phyloP scores from a whole-genome alignment of 768 basidiomycete genomes.

The Hypsizygus marmoreus region DNA sequence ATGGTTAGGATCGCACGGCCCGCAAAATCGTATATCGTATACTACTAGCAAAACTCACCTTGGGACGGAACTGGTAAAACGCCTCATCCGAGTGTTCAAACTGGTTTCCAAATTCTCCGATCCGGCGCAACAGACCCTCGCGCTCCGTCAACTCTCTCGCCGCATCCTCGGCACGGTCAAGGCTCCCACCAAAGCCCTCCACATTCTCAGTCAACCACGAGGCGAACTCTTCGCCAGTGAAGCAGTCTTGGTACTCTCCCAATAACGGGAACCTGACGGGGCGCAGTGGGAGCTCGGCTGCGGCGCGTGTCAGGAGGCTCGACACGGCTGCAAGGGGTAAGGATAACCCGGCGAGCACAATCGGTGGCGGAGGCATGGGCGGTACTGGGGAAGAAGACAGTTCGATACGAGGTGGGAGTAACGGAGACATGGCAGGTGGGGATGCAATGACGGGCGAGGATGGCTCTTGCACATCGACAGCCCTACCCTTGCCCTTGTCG shows the following conservation, averaged over 20 bases:
- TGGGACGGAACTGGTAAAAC: slow-evolving; percentile 82
- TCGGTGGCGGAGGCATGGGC: slow-evolving; percentile 47
- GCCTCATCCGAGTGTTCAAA: slow-evolving; percentile 80
- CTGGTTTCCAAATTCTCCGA: slow-evolving; percentile 82
- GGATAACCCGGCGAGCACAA: slow-evolving; percentile 76
- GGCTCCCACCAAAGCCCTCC: slow-evolving; percentile 72
- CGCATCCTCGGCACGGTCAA: slow-evolving; percentile 80
- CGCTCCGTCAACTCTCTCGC: slow-evolving; percentile 62
- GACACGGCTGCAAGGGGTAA: slow-evolving; percentile 67
- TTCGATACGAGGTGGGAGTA: slow-evolving; percentile 51
- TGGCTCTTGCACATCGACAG: slow-evolving; percentile 40
- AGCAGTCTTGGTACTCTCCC: slow-evolving; percentile 84
- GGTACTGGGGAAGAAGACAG: slow-evolving; percentile 28
- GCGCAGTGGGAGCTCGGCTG: slow-evolving; percentile 67
- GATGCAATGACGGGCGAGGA: slow-evolving; percentile 43
- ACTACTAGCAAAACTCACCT: slow-evolving; percentile 55
- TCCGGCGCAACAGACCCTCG: slow-evolving; percentile 64
- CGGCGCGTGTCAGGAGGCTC: slow-evolving; percentile 69
- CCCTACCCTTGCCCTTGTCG: slow-evolving; percentile 86
- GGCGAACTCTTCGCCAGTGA: slow-evolving; percentile 88
- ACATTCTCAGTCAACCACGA: slow-evolving; percentile 82
- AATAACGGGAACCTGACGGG: slow-evolving; percentile 76
- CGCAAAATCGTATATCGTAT: too few relatives aligned
- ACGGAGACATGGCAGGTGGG: slow-evolving; percentile 67
- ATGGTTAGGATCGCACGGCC: too few relatives aligned